These are phyloP conservation scores for Pseudonitzschia delicatissima DNA, from an alignment of 108 stramenopile species.

Conservation along the genomic window DNA sequence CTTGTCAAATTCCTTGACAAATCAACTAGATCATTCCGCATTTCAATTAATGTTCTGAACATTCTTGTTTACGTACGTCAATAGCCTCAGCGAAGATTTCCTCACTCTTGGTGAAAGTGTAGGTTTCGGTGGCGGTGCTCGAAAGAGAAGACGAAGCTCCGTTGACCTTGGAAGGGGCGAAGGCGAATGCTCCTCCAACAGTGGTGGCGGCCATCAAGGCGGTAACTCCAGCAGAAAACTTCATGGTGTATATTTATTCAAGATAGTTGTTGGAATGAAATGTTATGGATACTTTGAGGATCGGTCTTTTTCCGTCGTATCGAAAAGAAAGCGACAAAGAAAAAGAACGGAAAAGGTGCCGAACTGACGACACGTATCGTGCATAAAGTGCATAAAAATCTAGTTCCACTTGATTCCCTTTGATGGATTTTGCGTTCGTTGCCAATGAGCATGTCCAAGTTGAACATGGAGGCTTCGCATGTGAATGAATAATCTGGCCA, in stretches of 20 bases:
- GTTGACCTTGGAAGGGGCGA: conserved; percentile 38
- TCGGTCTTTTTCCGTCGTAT: too few species aligned
- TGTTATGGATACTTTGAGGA: neutral
- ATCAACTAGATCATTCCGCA: neutral
- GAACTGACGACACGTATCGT: neutral
- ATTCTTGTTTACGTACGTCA: conserved; percentile 52
- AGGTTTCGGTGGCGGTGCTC: conserved; percentile 40
- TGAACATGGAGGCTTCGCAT: conserved; percentile 4
- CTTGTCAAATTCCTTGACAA: neutral
- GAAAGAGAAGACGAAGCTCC: conserved; percentile 23
- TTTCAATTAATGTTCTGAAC: too few species aligned
- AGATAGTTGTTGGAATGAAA: neutral
- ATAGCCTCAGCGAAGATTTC: conserved; percentile 86
- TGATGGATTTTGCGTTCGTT: conserved; percentile 5
- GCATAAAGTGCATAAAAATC: too few species aligned
- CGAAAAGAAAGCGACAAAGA: neutral
- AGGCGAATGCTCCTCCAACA: conserved; percentile 59
- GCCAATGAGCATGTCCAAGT: neutral
- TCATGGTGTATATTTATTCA: conserved; percentile 38
- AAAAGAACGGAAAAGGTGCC: neutral
- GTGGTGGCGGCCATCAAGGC: conserved; percentile 41
- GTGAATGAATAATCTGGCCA: neutral
- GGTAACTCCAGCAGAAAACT: conserved; percentile 57
- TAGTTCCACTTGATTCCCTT: neutral
- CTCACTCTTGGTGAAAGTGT: conserved; percentile 84